Evolutionary conservation across 768 basidiomycete genomes (phyloP).

Genomic region (Pulveroboletus sp.): DNA sequence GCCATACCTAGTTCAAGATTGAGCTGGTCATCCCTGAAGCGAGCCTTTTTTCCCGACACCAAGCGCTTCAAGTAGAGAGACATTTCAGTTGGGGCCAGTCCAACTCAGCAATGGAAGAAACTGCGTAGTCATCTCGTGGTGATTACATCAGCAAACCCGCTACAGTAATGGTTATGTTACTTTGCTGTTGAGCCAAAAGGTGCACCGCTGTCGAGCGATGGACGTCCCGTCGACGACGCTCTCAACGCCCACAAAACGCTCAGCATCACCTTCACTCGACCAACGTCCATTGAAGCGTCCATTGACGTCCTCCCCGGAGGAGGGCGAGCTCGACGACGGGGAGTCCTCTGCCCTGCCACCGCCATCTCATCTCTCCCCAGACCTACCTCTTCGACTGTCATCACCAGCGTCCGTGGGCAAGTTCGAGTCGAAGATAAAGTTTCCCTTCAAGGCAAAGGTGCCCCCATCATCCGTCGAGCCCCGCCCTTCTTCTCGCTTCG

Average conservation of each 20-base stretch:
- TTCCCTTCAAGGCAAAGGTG: slow-evolving; percentile 63
- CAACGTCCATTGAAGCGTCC: slow-evolving; percentile 51
- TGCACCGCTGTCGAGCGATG: slow-evolving; percentile 10
- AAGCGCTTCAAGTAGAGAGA: slow-evolving; percentile 63
- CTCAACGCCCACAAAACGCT: slow-evolving; percentile 42
- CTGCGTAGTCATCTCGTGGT: neutral
- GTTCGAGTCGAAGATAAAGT: slow-evolving; percentile 50
- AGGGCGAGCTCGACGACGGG: slow-evolving; percentile 74
- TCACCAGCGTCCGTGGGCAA: slow-evolving; percentile 27
- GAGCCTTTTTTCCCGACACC: slow-evolving; percentile 78
- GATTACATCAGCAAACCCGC: slow-evolving; percentile 18
- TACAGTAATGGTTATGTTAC: neutral
- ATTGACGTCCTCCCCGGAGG: slow-evolving; percentile 64
- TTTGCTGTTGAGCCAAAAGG: slow-evolving; percentile 1
- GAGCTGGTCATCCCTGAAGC: slow-evolving; percentile 65
- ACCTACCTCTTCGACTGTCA: slow-evolving; percentile 31
- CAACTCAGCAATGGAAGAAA: too few species aligned
- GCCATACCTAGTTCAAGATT: slow-evolving; percentile 64
- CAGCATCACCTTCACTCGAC: slow-evolving; percentile 50
- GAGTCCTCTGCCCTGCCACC: slow-evolving; percentile 17
- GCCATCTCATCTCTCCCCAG: slow-evolving; percentile 9
- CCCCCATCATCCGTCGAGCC: neutral
- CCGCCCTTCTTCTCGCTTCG: slow-evolving; percentile 32
- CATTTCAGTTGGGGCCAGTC: slow-evolving; percentile 29
- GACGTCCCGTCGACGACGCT: slow-evolving; percentile 14